phyloP scores from a whole-genome alignment of 108 stramenopile species.

The Discostella pseudostelligera region DNA sequence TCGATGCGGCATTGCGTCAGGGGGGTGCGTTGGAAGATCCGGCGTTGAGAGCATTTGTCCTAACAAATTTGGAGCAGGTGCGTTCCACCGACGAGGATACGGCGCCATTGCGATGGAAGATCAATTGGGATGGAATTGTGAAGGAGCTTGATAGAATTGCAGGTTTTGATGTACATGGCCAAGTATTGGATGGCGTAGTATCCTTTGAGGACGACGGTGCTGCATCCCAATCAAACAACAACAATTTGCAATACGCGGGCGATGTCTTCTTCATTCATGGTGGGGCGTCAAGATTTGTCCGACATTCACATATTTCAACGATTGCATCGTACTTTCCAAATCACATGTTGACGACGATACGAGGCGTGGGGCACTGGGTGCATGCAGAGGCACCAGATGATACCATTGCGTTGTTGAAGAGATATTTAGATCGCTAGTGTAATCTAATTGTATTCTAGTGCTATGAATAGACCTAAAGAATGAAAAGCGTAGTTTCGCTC shows the following conservation, averaged over 20 bases:
- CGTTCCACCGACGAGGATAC: constrained; percentile 22
- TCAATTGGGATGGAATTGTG: constrained; percentile 77
- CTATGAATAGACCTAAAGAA: background rate
- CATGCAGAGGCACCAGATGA: constrained; percentile 93
- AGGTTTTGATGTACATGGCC: constrained; percentile 67
- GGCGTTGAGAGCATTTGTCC: constrained; percentile 81
- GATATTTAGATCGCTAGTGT: constrained; percentile 65
- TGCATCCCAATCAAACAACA: background rate
- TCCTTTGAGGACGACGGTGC: constrained; percentile 5
- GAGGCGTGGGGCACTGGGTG: constrained; percentile 93
- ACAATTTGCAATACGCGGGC: constrained; percentile 51
- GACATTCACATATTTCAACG: constrained; percentile 70
- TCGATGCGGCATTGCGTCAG: constrained; percentile 63
- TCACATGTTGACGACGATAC: constrained; percentile 87
- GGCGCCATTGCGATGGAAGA: constrained; percentile 72
- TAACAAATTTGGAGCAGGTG: constrained; percentile 81
- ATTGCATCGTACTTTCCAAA: constrained; percentile 88
- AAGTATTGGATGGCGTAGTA: constrained; percentile 20
- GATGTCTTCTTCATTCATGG: constrained; percentile 90
- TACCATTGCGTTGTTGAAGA: constrained; percentile 68
- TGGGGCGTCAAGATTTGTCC: constrained; percentile 89
- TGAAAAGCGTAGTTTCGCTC: background rate
- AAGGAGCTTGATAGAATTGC: constrained; percentile 74
- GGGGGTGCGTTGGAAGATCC: constrained; percentile 69
- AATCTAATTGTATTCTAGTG: background rate